Base-by-base conservation (phyloP, 768 basidiomycete genomes). In the Amanita rubescens region DNA sequence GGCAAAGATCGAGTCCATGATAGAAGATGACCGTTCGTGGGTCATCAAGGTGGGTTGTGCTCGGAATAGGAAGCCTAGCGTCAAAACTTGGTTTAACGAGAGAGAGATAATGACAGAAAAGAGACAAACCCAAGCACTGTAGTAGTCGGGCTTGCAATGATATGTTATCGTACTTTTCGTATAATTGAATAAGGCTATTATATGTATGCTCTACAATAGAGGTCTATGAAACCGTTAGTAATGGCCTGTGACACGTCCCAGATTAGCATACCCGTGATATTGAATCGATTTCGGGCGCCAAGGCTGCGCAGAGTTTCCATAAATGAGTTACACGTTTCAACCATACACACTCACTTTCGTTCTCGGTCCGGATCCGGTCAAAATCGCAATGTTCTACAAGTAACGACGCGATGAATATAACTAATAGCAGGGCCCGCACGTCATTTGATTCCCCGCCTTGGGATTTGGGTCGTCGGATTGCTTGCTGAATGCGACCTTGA, bases 1-100 rank as follows among this genome's bases (percentile, higher is more conserved):
- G 0, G 75, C 67, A 63, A 99, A 96, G 37, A 95, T 89, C 2
- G 77, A 77, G 64, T 96, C 92, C 91, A 98, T 95, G 62, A 97
- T 85, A 19, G 67, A 71, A 0, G 88, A 80, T 1, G 94, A 94
- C 11, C 77, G 71, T 3, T 87, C 84, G 58, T 85, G 69, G 0
- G 89, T 90, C 85, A 99, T 94, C 54, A 98, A 69, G 0, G 86
- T 86, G 2, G 96, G 95, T 60, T 94, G 89, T 4, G 93, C 85
- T 22, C 92, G 85, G 72, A 93, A 98, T 5, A 99, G 69, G 67
- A 90, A 96, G 10, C 95, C 93, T 92, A 56, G 5, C 32, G 10
- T 20, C 24, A 14, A 27, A 49, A 14, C 30, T 56, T 25, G 53
- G 27, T 30, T 30, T 30, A 50, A 39, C 11, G 41, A 11, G 17